Evolutionary conservation across 176 grass and related monocot species (phyloP).

Genomic region (Zea luxurians): DNA sequence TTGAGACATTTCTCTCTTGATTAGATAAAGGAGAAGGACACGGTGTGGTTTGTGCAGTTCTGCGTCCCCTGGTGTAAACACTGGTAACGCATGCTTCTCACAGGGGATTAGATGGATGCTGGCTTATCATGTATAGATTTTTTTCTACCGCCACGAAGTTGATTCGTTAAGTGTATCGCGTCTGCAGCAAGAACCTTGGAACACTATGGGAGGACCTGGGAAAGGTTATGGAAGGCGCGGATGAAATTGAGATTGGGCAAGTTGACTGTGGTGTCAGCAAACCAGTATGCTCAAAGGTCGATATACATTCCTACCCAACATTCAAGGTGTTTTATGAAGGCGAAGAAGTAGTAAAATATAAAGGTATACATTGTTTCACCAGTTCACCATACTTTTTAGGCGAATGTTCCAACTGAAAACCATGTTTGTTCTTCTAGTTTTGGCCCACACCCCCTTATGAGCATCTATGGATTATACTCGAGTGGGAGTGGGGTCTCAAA

Average conservation of each 20-base stretch:
- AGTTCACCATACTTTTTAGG: not conserved
- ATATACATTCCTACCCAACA: slow-evolving; percentile 91
- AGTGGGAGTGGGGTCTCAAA: not conserved
- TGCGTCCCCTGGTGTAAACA: slow-evolving; percentile 97
- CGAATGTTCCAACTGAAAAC: not conserved
- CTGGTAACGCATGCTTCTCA: slow-evolving; percentile 56
- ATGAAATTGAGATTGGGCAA: slow-evolving; percentile 95
- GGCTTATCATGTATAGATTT: not conserved
- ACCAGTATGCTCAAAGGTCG: slow-evolving; percentile 82
- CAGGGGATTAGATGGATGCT: slow-evolving; percentile 6
- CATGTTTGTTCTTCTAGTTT: not conserved
- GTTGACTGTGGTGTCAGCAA: slow-evolving; percentile 75
- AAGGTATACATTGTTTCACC: slow-evolving; percentile 51
- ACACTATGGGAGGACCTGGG: slow-evolving; percentile 92
- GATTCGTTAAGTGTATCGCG: not conserved
- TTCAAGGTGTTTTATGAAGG: slow-evolving; percentile 94
- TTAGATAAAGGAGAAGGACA: slow-evolving; percentile 93
- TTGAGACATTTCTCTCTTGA: slow-evolving; percentile 17
- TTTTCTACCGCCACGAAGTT: not conserved
- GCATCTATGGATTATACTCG: not conserved
- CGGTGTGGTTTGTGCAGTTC: slow-evolving; percentile 82
- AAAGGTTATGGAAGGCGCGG: slow-evolving; percentile 68
- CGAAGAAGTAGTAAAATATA: slow-evolving; percentile 88
- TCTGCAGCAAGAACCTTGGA: slow-evolving; percentile 91
- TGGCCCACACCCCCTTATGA: not conserved